A percentile compares a stretch with the other conserved stretches of the same genome.
Evolutionary conservation across 2,329 filamentous ascomycete genomes (phyloP).

Genomic region (Claviceps sp.): DNA sequence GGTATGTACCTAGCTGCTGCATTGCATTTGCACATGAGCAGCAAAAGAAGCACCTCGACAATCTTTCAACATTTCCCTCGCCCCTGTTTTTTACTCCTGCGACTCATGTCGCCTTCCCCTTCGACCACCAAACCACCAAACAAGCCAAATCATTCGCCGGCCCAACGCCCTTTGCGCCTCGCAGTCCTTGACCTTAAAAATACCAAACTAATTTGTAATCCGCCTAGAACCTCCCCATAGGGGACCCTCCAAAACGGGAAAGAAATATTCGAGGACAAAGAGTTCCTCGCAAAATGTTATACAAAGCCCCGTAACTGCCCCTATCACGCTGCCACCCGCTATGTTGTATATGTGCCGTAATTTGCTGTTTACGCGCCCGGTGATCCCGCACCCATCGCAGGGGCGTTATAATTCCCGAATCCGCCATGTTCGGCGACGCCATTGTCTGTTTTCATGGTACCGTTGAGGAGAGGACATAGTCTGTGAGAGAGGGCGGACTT

Average conservation of each 20-base stretch:
- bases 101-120: too few relatives aligned
- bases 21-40: too few relatives aligned
- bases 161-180: not conserved
- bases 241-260: too few relatives aligned
- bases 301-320: too few relatives aligned
- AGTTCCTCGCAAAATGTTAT: not conserved
- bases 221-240: too few relatives aligned
- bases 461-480: constrained; percentile 75
- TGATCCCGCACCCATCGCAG: constrained; percentile 20
- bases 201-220: too few relatives aligned
- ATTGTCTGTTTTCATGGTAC: constrained; percentile 55
- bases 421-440: constrained; percentile 42
- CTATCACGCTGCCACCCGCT: too few relatives aligned
- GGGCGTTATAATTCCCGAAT: constrained; percentile 41
- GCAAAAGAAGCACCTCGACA: too few relatives aligned
- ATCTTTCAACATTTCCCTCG: too few relatives aligned
- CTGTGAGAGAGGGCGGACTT: constrained; percentile 26
- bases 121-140: not conserved
- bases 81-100: too few relatives aligned
- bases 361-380: constrained; percentile 8
- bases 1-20: too few relatives aligned
- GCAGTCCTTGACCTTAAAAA: not conserved
- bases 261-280: too few relatives aligned
- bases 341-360: not conserved
- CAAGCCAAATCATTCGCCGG: not conserved